These are phyloP conservation scores for Aspergillus tanneri DNA, from an alignment of 2,329 filamentous ascomycete genomes.

Conservation along the genomic window DNA sequence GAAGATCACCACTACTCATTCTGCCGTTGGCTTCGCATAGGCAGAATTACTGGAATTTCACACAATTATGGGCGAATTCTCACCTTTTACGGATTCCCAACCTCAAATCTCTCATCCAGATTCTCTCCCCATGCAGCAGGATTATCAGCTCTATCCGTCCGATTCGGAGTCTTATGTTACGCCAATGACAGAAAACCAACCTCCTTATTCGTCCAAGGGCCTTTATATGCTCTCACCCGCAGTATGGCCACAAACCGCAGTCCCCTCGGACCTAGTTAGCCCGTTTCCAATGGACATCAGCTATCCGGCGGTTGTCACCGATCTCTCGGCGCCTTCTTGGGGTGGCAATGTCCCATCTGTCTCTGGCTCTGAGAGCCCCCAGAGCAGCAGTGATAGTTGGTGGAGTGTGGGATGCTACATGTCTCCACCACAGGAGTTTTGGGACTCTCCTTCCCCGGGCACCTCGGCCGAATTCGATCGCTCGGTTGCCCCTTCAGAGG, in stretches of 20 bases:
- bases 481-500: constrained; percentile 10
- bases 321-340: constrained; percentile 18
- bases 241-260: not conserved
- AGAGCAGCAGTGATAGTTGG: constrained; percentile 19
- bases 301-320: not conserved
- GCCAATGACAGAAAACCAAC: not conserved
- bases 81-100: not conserved
- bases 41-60: not conserved
- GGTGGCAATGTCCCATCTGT: constrained; percentile 23
- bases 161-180: not conserved
- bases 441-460: constrained; percentile 19
- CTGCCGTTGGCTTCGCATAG: not conserved
- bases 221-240: not conserved
- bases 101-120: not conserved
- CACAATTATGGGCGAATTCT: not conserved
- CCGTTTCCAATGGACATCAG: not conserved
- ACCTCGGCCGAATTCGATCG: constrained; percentile 13
- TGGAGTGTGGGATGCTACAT: constrained; percentile 19
- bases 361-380: constrained; percentile 27
- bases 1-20: not conserved
- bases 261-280: not conserved
- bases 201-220: not conserved
- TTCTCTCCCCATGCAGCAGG: constrained; percentile 5
- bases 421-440: constrained; percentile 17
- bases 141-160: constrained; percentile 8